Evolutionary conservation across 108 stramenopile genomes (phyloP).

Genomic region (Stephanodiscus triporus): DNA sequence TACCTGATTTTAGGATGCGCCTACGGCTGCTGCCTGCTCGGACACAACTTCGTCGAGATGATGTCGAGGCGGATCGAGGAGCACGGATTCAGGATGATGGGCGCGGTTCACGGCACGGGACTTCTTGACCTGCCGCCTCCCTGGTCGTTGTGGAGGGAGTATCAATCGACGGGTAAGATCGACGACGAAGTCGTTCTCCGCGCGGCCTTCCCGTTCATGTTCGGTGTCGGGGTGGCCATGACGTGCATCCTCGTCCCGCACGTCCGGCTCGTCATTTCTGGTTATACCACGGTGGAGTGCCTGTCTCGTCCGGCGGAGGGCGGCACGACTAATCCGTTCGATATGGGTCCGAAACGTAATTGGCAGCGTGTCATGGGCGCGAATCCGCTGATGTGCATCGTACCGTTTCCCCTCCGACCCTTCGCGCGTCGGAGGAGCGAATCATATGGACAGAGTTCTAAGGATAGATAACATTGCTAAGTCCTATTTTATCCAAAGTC

Average conservation of each 20-base stretch:
- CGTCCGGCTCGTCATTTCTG: constrained; percentile 20
- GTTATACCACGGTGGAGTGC: constrained; percentile 45
- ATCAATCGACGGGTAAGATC: constrained; percentile 33
- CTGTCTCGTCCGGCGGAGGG: constrained; percentile 21
- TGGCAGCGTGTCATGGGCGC: constrained; percentile 32
- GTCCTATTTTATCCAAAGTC: constrained; percentile 1
- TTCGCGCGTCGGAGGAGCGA: not conserved
- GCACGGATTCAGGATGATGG: constrained; percentile 57
- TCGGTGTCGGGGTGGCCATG: constrained; percentile 35
- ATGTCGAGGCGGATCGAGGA: constrained; percentile 47
- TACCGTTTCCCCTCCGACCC: constrained; percentile 23
- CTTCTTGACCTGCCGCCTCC: constrained; percentile 69
- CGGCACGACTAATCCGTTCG: constrained; percentile 31
- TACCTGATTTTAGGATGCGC: constrained; percentile 66
- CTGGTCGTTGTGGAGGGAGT: constrained; percentile 35
- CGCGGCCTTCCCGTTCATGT: constrained; percentile 45
- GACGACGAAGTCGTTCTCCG: constrained; percentile 45
- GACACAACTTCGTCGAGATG: constrained; percentile 51
- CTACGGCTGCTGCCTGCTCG: constrained; percentile 66
- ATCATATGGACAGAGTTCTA: not conserved
- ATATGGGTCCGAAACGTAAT: constrained; percentile 34
- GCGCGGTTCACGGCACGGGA: constrained; percentile 57
- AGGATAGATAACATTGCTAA: constrained; percentile 23
- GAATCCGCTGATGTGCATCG: constrained; percentile 5
- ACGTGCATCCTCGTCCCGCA: constrained; percentile 37